Conservation (phyloP, 2,329 filamentous ascomycete genomes). For the Phoma herbarum region DNA sequence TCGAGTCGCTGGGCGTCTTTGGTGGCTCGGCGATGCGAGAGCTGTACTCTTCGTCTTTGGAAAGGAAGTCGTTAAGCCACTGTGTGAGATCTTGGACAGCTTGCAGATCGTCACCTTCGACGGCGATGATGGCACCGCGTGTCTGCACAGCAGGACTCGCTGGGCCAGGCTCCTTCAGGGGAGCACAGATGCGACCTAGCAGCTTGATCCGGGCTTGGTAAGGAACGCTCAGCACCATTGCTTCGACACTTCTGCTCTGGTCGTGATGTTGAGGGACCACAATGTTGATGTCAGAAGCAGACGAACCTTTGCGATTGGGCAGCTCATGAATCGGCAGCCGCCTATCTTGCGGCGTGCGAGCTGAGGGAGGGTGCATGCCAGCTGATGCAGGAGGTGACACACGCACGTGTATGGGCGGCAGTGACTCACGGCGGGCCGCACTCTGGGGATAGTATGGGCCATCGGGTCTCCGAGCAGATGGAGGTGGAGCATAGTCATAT, state of each 20-base stretch:
- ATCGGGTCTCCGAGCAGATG: slow-evolving; percentile 65
- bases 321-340: slow-evolving; percentile 14
- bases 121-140: slow-evolving; percentile 81
- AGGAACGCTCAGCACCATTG: slow-evolving; percentile 78
- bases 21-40: slow-evolving; percentile 62
- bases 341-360: slow-evolving; percentile 42
- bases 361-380: slow-evolving; percentile 41
- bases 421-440: slow-evolving; percentile 42
- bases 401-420: slow-evolving; percentile 45
- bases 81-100: slow-evolving; percentile 72
- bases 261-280: slow-evolving; percentile 39
- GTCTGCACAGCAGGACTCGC: slow-evolving; percentile 48
- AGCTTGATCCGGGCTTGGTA: slow-evolving; percentile 80
- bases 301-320: slow-evolving; percentile 22
- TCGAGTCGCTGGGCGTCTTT: slow-evolving; percentile 50
- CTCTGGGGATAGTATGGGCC: slow-evolving; percentile 54
- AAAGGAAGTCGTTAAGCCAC: slow-evolving; percentile 66
- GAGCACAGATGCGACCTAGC: slow-evolving; percentile 77
- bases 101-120: slow-evolving; percentile 76
- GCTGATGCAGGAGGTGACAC: slow-evolving; percentile 45
- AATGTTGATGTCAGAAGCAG: slow-evolving; percentile 34
- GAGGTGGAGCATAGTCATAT: slow-evolving; percentile 46
- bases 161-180: slow-evolving; percentile 56
- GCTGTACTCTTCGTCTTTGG: slow-evolving; percentile 61
- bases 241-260: slow-evolving; percentile 65